Conservation (phyloP, 305 asterid species). For the Fraxinus velutina region DNA sequence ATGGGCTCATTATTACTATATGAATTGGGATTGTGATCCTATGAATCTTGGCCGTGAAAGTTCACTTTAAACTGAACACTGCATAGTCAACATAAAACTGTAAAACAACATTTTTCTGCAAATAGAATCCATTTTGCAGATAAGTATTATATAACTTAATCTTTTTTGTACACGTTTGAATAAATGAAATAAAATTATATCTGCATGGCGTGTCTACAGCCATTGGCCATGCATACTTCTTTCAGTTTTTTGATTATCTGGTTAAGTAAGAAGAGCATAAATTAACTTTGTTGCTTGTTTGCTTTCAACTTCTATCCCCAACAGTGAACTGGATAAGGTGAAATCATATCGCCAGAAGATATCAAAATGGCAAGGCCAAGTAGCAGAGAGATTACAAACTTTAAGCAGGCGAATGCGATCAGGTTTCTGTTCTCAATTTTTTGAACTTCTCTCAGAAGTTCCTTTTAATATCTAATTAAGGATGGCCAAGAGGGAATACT, state of each 20-base stretch:
- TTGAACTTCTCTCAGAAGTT: constrained; percentile 10
- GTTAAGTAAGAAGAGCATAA: background rate
- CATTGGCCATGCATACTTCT: constrained; percentile 13
- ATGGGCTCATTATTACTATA: background rate
- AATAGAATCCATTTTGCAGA: background rate
- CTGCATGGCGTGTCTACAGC: constrained; percentile 11
- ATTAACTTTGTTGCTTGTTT: constrained; percentile 12
- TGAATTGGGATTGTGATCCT: background rate
- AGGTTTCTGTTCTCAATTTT: constrained; percentile 43
- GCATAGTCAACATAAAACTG: background rate
- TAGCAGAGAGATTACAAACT: constrained; percentile 70
- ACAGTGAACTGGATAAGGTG: constrained; percentile 90
- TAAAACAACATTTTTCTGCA: background rate
- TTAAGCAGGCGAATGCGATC: constrained; percentile 47
- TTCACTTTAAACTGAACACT: background rate
- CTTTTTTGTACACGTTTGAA: background rate
- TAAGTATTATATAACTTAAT: background rate
- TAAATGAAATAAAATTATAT: constrained; percentile 6
- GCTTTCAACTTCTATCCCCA: constrained; percentile 25
- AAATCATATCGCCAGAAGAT: constrained; percentile 76
- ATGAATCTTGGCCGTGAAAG: background rate
- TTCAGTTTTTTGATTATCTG: background rate
- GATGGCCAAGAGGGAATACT: constrained; percentile 14
- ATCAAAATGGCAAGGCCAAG: constrained; percentile 79
- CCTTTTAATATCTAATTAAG: constrained; percentile 8